Base-by-base conservation (phyloP, 352 stramenopile species). In the Phytophthora ohioensis region DNA sequence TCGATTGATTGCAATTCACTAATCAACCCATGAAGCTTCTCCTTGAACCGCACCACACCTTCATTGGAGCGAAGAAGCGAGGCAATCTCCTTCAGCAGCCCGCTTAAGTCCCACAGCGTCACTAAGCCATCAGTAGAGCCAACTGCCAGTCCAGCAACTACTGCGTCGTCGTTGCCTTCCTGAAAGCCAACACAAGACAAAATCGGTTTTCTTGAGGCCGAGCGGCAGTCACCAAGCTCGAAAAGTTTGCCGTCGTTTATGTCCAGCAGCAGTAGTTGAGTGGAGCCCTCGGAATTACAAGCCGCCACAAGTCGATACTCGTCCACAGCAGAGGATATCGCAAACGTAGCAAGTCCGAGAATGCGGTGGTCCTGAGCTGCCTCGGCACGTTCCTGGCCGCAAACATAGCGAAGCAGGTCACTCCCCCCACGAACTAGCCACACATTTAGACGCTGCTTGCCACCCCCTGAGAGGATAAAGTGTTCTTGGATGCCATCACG, bases 311-410 rank as follows among this genome's bases (percentile, higher is more conserved):
- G 60, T 13, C 79, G 82, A 64, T 81, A 84, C 6, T 56, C 60
- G 6, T 84, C 68, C 3, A 38, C 70, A 6, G 52, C 43, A 13
- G 27, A 42, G 10, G 52, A 41, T 49, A 93, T 36, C 1, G 62
- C 31, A 72, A 94, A 92, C 8, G 85, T 89, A 8, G 75, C 69
- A 35, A 96, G 75, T 0, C 84, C 85, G 21, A 96, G 80, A 57
- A 96, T 95, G 56, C 90, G 90, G 58, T 96, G 90, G 59, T 96
- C 90, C 41, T 96, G 90, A 11, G 84, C 67, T 36, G 80, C 83
- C 12, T 84, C 76, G 1, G 60, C 65, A 42, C 71, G 78, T 59
- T 94, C 88, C n/a, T 89, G 80, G 36, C 87, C 81, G 38, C 75
- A 88, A 11, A 96, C 42, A 57, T 90, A 78, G 46, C 84, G 78